Evolutionary conservation across 208 protist genomes (phyloP), one percentile per base, ranked within the genome.

Genomic region (Trypanosoma caninum): DNA sequence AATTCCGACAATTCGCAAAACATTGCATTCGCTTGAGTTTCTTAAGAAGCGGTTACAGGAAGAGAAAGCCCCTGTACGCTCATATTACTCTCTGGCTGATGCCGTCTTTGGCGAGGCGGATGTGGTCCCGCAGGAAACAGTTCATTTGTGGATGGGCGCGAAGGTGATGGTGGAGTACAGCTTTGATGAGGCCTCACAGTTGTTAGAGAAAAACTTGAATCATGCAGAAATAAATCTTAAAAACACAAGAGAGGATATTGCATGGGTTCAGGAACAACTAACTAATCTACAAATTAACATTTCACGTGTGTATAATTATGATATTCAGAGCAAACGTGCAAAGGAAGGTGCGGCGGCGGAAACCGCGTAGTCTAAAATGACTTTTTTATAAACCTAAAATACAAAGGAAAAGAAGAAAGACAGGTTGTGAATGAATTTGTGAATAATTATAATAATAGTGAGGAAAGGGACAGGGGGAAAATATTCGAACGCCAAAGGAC

Each of bases 141-240:
- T 96, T 25, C 93, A 94, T 63, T 65, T 98, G 3, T 98, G 93
- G 94, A 82, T 98, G 16, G 95, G 96, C 13, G 96, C 96, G 5
- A 98, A 98, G 66, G 93, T 98, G 11, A 98, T 98, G 94, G 91
- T 98, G 23, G 97, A 99, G 83, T 99, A 98, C 77, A 87, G 89
- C 13, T 93, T 96, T 60, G 96, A 98, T 8, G 97, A 98, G 72
- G 97, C 97, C 2, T 72, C 76, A 31, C 67, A 81, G 33, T 75
- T 98, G 57, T 80, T 98, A 33, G 71, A 81, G 55, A 90, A 89
- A 42, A 98, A 98, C 62, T 51, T 94, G 35, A 65, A 54, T 18
- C 86, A 80, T 41, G 91, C 90, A 18, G 80, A 79, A 31, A 75
- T 75, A 59, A 96, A 94, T 62, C 54, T 98, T 33, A 59, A 61